phyloP scores from a whole-genome alignment of 1,139 yeast species.

The Suhomyces panamericanus region DNA sequence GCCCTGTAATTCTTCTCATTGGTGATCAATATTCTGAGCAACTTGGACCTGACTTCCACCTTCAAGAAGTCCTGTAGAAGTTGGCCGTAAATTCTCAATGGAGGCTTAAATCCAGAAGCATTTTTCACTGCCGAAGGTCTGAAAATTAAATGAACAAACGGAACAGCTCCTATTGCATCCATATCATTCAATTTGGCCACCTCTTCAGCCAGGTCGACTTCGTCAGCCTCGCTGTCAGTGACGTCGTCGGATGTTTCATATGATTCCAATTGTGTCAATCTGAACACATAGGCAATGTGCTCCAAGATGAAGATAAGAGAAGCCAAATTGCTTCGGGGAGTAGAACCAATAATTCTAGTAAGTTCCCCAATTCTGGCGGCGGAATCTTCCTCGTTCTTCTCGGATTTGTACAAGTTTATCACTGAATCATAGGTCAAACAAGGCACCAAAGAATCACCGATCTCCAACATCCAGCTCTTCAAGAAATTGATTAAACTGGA shows the following conservation, averaged over 20 bases:
- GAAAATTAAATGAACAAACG: conserved; percentile 43
- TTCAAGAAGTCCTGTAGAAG: conserved; percentile 34
- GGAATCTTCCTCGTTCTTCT: conserved; percentile 6
- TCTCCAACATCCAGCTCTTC: conserved; percentile 46
- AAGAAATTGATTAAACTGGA: conserved; percentile 31
- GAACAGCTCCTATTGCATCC: conserved; percentile 41
- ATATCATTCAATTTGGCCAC: conserved; percentile 32
- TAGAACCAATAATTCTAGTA: conserved; percentile 30
- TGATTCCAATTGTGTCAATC: conserved; percentile 25
- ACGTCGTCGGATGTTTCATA: conserved; percentile 34
- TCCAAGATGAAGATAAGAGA: conserved; percentile 40
- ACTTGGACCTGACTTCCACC: conserved; percentile 25
- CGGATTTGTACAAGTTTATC: conserved; percentile 23
- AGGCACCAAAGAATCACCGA: conserved; percentile 47
- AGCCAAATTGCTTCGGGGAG: conserved; percentile 46
- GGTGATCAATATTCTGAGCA: conserved; percentile 29
- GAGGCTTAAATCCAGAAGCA: conserved; percentile 46
- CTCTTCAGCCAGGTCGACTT: conserved; percentile 13
- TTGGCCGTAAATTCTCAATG: conserved; percentile 28
- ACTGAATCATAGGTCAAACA: conserved; percentile 43
- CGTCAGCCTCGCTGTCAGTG: conserved; percentile 6
- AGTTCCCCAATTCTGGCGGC: conserved; percentile 20
- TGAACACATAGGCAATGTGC: conserved; percentile 32
- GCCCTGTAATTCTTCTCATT: conserved; percentile 32
- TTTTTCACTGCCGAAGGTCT: conserved; percentile 43